phyloP scores from a whole-genome alignment of 495 filamentous ascomycete genomes.

The Talaromyces adpressus region DNA sequence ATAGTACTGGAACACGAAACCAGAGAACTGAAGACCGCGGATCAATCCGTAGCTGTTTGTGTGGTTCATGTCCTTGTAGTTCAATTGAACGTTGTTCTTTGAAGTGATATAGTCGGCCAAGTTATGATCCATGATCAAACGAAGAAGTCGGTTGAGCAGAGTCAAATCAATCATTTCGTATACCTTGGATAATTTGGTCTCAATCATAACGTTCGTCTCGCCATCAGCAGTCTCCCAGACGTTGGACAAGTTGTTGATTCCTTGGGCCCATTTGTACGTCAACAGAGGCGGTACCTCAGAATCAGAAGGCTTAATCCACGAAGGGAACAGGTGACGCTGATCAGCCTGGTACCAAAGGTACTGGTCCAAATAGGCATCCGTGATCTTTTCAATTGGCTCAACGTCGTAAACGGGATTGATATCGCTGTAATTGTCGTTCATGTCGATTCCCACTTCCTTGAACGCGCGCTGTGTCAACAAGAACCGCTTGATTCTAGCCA shows the following conservation, averaged over 20 bases:
- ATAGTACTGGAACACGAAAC: conserved; percentile 99
- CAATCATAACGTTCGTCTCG: conserved; percentile 98
- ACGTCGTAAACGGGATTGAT: conserved; percentile 99
- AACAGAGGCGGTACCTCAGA: conserved; percentile 97
- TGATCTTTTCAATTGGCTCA: conserved; percentile 99
- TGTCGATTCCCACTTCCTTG: conserved; percentile 99
- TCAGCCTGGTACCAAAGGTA: conserved; percentile 99
- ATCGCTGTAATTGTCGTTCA: conserved; percentile 99
- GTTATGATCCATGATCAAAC: conserved; percentile 99
- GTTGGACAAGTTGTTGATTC: conserved; percentile 97
- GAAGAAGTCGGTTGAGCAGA: conserved; percentile 82
- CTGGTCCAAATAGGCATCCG: conserved; percentile 96
- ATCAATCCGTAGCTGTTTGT: conserved; percentile 99
- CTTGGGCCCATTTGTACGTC: conserved; percentile 98
- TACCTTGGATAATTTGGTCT: conserved; percentile 96
- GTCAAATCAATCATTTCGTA: conserved; percentile 99
- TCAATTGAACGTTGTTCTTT: conserved; percentile 98
- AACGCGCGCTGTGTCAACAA: conserved; percentile 94
- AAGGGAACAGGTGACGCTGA: conserved; percentile 94
- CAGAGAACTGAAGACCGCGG: conserved; percentile 93
- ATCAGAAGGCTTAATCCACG: conserved; percentile 99
- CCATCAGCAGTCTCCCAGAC: conserved; percentile 96
- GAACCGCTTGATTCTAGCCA: conserved; percentile 97
- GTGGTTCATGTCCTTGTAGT: conserved; percentile 99
- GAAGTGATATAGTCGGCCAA: conserved; percentile 98